These are phyloP conservation scores for Mycena rosella DNA, from an alignment of 768 basidiomycete genomes.

Conservation along the genomic window DNA sequence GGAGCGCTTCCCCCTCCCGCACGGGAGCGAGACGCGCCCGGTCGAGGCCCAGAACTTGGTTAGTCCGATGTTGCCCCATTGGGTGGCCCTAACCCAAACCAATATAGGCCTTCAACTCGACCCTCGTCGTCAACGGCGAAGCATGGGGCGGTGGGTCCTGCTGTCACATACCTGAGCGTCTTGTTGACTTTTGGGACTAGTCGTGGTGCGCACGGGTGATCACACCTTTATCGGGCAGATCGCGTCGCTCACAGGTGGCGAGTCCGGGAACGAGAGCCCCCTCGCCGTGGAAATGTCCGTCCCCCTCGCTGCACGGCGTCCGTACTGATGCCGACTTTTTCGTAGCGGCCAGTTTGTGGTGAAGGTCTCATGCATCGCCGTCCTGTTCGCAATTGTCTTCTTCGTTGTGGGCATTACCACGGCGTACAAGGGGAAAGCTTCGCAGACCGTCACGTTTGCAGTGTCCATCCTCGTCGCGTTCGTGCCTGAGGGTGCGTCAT, in stretches of 20 bases:
- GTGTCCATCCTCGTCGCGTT: constrained; percentile 66
- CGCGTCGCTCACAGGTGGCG: constrained; percentile 73
- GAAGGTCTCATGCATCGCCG: constrained; percentile 71
- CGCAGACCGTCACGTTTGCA: constrained; percentile 69
- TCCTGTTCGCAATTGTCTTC: constrained; percentile 72
- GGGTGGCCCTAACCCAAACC: constrained; percentile 2
- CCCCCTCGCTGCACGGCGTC: too few species aligned
- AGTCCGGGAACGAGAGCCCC: constrained; percentile 73
- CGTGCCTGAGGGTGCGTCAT: constrained; percentile 51
- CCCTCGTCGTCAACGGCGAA: constrained; percentile 78
- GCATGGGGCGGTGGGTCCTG: constrained; percentile 70
- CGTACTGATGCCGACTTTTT: constrained; percentile 10
- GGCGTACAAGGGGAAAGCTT: constrained; percentile 72
- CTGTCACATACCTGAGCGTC: background rate
- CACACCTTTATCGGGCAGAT: constrained; percentile 79
- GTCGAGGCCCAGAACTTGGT: constrained; percentile 79
- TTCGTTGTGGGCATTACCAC: constrained; percentile 76
- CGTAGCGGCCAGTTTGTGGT: constrained; percentile 69
- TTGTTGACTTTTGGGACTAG: constrained; percentile 45
- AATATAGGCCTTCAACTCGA: constrained; percentile 75
- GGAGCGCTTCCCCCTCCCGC: constrained; percentile 62
- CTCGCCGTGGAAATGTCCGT: constrained; percentile 75
- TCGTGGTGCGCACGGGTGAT: constrained; percentile 76
- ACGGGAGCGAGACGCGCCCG: constrained; percentile 62
- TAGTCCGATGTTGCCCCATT: constrained; percentile 17